Evolutionary conservation across 2,329 filamentous ascomycete species (phyloP), one percentile per base, ranked within the genome.

Genomic region (Penicillium hesseltinei): DNA sequence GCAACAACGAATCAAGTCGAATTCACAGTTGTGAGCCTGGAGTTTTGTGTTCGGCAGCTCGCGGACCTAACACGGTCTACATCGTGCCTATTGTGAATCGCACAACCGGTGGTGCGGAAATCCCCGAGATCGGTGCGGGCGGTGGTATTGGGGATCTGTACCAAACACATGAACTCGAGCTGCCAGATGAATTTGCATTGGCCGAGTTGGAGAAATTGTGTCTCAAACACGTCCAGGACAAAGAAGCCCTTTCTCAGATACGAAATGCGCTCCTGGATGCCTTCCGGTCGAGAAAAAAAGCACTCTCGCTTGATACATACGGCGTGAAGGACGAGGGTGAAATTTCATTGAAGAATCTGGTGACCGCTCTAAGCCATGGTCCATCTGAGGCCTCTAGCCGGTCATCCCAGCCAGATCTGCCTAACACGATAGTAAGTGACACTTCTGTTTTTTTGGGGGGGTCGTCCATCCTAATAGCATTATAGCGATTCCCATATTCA

Each of bases 1-100:
- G 90, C 0, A 77, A 77, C 0, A 78, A 88, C 25, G 72, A 82
- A 25, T 76, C 78, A 21, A 85, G 84, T 0, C 84, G 88, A 2
- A 79, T 97, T 7, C 93, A 97, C 72, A 95, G 91, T 67, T 97
- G 93, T 65, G 92, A 96, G 67, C 88, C 85, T 61, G 89, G 87
- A 15, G 65, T 73, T 17, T 67, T 69, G 63, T 87, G 78, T 61
- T 69, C 71, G 7, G 70, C 63, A 10, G 71, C 74, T 50, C 76
- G 76, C 38, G 70, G 78, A 77, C 47, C 71, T 69, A 63, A 79
- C 70, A 82, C 89, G 0, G 88, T 97, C 7, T 87, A 84, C 68
- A 93, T 97, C 52, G 85, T 84, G 7, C 92, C 92, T 0, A 87
- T 97, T 42, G 82, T 96, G 17, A 85, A 86, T 5, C 85, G 87